Base-by-base conservation (phyloP, 2,329 filamentous ascomycete species). In the Zopfia rhizophila region DNA sequence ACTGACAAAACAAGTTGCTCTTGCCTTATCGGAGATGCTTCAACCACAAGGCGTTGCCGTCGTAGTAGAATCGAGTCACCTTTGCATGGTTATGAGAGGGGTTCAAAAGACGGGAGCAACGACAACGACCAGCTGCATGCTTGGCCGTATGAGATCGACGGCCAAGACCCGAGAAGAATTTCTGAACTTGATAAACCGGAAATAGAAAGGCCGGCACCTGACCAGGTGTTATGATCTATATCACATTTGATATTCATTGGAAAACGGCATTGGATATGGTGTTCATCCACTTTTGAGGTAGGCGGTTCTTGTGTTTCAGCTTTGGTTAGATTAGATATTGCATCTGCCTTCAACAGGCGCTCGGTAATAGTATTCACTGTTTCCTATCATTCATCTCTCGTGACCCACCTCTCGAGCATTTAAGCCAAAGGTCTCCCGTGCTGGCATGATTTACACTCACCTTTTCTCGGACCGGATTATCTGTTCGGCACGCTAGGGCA, bases 71-170 rank as follows among this genome's bases (percentile, higher is more conserved):
- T 95, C 90, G 11, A 92, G 86, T 65, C 94, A 99, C 75, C 78
- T 97, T 33, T 99, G 94, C 79, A 99, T 97, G 93, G 91, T 96
- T 12, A 97, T 97, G 92, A 85, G 94, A 33, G 94, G 94, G n/a
- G 93, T 99, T 7, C 85, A 97, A 70, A 97, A 99, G 80, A 91
- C 91, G 0, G 84, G 82, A 28, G 87, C 89, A 38, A 88, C 84
- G 13, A 97, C 94, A 5, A 94, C 95, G 25, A 99, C 94, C 13
- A 97, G 91, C 77, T 97, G 93, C 70, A 95, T 99, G 75, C 83
- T 97, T n/a, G 94, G 94, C 27, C 92, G 91, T 64, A 96, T 99
- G 80, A 87, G 96, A 67, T 87, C 87, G 50, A 91, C 90, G 61
- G 90, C 91, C 51, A 97, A 96, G 81, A 97, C 93, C 8, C 82